Conservation (phyloP, 1,284 basidiomycete species). For the Mycosarcoma maydis region DNA sequence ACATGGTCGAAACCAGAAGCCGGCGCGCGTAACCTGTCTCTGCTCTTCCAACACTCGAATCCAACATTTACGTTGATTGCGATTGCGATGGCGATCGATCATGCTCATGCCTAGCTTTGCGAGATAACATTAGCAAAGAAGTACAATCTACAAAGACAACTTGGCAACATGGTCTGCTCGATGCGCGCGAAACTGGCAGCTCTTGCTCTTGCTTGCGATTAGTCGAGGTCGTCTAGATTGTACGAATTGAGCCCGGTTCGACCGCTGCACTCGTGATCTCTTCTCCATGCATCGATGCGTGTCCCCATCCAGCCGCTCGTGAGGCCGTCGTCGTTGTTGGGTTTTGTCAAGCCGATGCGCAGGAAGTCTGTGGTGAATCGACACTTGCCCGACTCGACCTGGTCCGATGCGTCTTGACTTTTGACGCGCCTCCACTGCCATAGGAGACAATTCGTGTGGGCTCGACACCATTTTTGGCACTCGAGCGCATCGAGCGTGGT, state of each 20-base stretch:
- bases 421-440: constrained; percentile 33
- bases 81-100: too few relatives aligned
- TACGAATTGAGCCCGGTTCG: constrained; percentile 7
- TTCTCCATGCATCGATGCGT: constrained; percentile 20
- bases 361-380: constrained; percentile 26
- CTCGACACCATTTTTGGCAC: constrained; percentile 17
- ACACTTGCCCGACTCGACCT: constrained; percentile 9
- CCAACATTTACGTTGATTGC: too few relatives aligned
- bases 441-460: constrained; percentile 11
- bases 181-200: too few relatives aligned
- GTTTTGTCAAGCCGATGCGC: constrained; percentile 28
- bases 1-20: constrained; percentile 1
- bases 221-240: not conserved
- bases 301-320: constrained; percentile 37
- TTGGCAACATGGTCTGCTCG: too few relatives aligned
- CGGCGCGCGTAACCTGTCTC: too few relatives aligned
- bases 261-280: constrained; percentile 3
- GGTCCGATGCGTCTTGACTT: not conserved
- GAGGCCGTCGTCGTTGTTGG: not conserved
- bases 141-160: not conserved
- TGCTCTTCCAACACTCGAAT: too few relatives aligned
- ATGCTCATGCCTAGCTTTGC: too few relatives aligned
- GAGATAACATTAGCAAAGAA: too few relatives aligned
- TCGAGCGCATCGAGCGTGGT: not conserved
- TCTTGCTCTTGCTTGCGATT: too few relatives aligned